Base-by-base conservation (phyloP, 805 yeast genomes). In the Yamadazyma akitaensis region DNA sequence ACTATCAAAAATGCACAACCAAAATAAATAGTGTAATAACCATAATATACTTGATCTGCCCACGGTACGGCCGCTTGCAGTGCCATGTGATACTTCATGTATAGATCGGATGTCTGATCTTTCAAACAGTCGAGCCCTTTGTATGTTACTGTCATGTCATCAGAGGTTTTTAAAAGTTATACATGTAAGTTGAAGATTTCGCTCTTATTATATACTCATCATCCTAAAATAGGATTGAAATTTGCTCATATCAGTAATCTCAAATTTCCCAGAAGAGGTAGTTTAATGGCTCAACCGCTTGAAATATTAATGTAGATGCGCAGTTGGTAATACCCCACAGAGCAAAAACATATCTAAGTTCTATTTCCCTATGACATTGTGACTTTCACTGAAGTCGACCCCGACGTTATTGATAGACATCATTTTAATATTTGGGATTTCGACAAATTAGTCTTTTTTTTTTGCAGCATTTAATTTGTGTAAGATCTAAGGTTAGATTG, bases 81-180 rank as follows among this genome's bases (percentile, higher is more conserved):
- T 10, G 38, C 48, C 10, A n/a, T 47, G 5, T 39, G 17, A 21
- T 55, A 53, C 17, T 40, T 49, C 49, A 38, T 47, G 44, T 62
- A 72, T 19, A 44, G 57, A 7, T 48, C 58, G 6, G 60, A 46
- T 17, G 47, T 59, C 49, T 42, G 43, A 48, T 72, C 75, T 14
- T 61, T 59, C 5, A 70, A 40, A 55, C 77, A 73, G 53, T 70
- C 70, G 51, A 69, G 53, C 2, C 73, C 76, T 13, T 70, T 53
- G 50, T 55, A 68, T 13, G 51, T 44, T 2, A 46, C 49, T 13
- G 49, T 41, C 49, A 46, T 46, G 16, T 36, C n/a, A n/a, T n/a
- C n/a, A n/a, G 16, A 17, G 28, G n/a, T 8, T 17, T 16, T 26
- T 16, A 11, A 33, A 11, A 11, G 5, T 25, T n/a, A 11, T 17